Evolutionary conservation across 306 rosid species (phyloP), one percentile per base, ranked within the genome.

Genomic region (Gastrolobium bilobum): DNA sequence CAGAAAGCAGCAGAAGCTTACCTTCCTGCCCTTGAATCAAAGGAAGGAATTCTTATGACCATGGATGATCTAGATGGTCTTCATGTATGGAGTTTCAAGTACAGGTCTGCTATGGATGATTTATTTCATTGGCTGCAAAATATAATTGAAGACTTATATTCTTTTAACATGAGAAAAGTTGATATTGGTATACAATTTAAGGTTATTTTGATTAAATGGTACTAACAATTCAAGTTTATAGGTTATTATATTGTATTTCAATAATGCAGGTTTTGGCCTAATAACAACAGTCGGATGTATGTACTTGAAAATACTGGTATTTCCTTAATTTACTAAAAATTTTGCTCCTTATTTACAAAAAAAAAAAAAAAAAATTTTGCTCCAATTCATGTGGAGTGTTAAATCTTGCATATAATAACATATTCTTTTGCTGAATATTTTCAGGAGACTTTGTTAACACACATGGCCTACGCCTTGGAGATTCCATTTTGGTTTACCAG

Each of bases 261-360:
- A 67, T 48, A 52, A 69, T 79, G 85, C 89, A 94, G 99, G 84
- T 94, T 84, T 79, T 94, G 99, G 99, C 99, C 99, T 4, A 94
- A 94, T 65, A 94, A 94, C 88, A 94, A 94, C 20, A 94, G 99
- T 69, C 64, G 99, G 80, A 94, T 94, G 99, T 94, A 94, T 54
- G 97, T 94, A n/a, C 97, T 94, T 35, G 99, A 94, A 75, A 94
- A 92, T 29, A 94, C 99, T 0, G 99, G 99, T 94, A 92, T n/a
- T 4, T 30, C 67, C 47, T 81, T 57, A 29, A 69, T 62, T 52
- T 34, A 33, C 37, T 31, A 5, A 37, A 46, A 15, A 13, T n/a
- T n/a, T n/a, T n/a, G n/a, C n/a, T n/a, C n/a, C n/a, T n/a, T n/a
- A n/a, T n/a, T n/a, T n/a, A n/a, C n/a, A n/a, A n/a, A n/a, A n/a